Conservation (phyloP, 768 basidiomycete genomes). For the Lactifluus pinguis region DNA sequence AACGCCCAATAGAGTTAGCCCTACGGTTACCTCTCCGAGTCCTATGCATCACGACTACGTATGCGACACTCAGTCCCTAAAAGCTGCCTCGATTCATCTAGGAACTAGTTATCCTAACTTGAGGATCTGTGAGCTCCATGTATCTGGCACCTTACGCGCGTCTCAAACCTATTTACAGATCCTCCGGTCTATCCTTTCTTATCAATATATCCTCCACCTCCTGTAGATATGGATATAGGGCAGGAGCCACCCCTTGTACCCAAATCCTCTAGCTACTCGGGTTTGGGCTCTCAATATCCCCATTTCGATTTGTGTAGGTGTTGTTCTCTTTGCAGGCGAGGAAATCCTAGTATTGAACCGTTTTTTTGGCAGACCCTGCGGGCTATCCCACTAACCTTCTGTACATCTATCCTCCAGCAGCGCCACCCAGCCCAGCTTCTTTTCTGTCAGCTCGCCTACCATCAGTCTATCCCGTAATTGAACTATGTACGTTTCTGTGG, state of each 20-base stretch:
- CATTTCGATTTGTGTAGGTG: conserved; percentile 9
- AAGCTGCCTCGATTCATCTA: not conserved
- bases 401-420: conserved; percentile 1
- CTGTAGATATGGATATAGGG: not conserved
- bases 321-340: not conserved
- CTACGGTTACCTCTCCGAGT: not conserved
- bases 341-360: not conserved
- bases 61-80: not conserved
- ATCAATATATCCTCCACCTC: not conserved
- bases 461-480: not conserved
- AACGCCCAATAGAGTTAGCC: not conserved
- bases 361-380: not conserved
- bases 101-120: conserved; percentile 1
- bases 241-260: conserved; percentile 20
- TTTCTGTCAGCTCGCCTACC: not conserved
- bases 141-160: not conserved
- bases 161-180: conserved; percentile 10
- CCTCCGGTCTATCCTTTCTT: conserved; percentile 10
- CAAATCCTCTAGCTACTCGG: conserved; percentile 3
- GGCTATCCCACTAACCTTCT: conserved; percentile 6
- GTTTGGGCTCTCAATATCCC: conserved; percentile 8
- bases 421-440: not conserved
- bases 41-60: not conserved
- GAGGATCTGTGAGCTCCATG: conserved; percentile 4
- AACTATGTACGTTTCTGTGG: conserved; percentile 1